Conservation (phyloP, 2,329 filamentous ascomycete genomes). For the Aspergillus neoniger region DNA sequence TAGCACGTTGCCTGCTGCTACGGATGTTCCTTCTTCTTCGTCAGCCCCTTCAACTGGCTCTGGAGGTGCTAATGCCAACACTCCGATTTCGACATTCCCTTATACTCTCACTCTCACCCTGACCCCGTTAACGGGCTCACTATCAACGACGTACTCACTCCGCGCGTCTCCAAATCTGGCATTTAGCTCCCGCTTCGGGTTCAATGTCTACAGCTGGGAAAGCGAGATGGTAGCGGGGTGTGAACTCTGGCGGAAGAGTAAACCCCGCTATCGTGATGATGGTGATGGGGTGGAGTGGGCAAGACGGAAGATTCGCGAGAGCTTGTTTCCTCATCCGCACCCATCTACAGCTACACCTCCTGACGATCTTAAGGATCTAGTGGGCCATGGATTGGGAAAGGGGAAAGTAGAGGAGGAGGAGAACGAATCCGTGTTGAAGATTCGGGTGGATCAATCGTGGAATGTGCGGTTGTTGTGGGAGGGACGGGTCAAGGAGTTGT, state of each 20-base stretch:
- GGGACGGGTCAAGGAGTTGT: slow-evolving; percentile 83
- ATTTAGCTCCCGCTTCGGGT: slow-evolving; percentile 88
- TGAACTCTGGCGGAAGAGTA: slow-evolving; percentile 78
- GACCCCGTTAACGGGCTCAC: slow-evolving; percentile 90
- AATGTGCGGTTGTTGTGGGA: slow-evolving; percentile 89
- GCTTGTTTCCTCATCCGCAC: slow-evolving; percentile 22
- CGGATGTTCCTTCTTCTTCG: slow-evolving; percentile 27
- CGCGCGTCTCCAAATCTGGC: slow-evolving; percentile 80
- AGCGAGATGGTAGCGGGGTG: slow-evolving; percentile 88
- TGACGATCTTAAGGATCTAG: not conserved
- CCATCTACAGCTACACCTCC: slow-evolving; percentile 15
- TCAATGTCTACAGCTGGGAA: slow-evolving; percentile 98
- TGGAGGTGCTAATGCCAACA: slow-evolving; percentile 14
- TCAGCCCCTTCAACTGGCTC: slow-evolving; percentile 20
- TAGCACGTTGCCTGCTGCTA: slow-evolving; percentile 71
- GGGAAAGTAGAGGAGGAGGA: slow-evolving; percentile 53
- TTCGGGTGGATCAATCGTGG: slow-evolving; percentile 83
- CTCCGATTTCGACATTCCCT: slow-evolving; percentile 70
- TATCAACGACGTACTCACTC: slow-evolving; percentile 89
- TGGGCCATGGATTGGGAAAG: no score
- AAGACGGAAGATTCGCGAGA: slow-evolving; percentile 38
- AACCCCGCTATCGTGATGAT: slow-evolving; percentile 30
- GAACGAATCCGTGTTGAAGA: slow-evolving; percentile 85
- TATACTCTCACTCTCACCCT: slow-evolving; percentile 91
- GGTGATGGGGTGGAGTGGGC: slow-evolving; percentile 48